Percentiles rank a stretch among this genome's conserved stretches.
These are phyloP conservation scores for Bruguiera hainesii DNA, from an alignment of 441 rosid genomes.

Conservation along the genomic window DNA sequence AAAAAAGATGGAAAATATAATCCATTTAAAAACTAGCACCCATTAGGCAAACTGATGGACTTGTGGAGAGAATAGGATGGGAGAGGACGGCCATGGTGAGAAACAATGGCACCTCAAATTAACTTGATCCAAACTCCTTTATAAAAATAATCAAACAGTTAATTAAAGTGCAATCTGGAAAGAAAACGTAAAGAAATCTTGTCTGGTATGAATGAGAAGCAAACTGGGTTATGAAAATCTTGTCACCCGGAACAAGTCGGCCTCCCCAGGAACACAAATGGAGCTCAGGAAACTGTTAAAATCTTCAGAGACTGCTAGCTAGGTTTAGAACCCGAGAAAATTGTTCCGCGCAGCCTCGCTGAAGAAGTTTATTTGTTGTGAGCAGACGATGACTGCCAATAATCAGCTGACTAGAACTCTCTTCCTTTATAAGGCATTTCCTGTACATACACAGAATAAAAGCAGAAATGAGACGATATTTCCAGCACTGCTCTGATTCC, in stretches of 20 bases:
- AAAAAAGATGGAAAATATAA: too few relatives aligned
- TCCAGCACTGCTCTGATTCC: background rate
- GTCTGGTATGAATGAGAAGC: conserved; percentile 17
- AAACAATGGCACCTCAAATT: background rate
- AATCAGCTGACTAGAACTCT: conserved; percentile 38
- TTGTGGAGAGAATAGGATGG: background rate
- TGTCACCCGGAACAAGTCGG: conserved; percentile 21
- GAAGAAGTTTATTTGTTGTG: conserved; percentile 24
- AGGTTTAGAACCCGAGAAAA: conserved; percentile 21
- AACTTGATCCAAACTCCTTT: conserved; percentile 20
- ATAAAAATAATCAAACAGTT: conserved; percentile 14
- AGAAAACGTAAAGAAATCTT: conserved; percentile 6
- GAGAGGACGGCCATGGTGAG: background rate
- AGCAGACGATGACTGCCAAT: conserved; percentile 19
- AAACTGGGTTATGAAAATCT: conserved; percentile 17
- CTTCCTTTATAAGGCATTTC: conserved; percentile 74
- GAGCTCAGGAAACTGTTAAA: conserved; percentile 3
- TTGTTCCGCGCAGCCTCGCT: conserved; percentile 23
- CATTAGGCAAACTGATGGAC: too few relatives aligned
- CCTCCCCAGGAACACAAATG: conserved; percentile 11
- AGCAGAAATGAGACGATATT: background rate
- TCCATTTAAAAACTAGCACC: too few relatives aligned
- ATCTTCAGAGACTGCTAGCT: conserved; percentile 14
- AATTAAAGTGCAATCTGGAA: conserved; percentile 6
- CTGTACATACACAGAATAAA: conserved; percentile 31